These are phyloP conservation scores for Neopestalotiopsis rosae DNA, from an alignment of 2,329 filamentous ascomycete genomes.

Conservation along the genomic window DNA sequence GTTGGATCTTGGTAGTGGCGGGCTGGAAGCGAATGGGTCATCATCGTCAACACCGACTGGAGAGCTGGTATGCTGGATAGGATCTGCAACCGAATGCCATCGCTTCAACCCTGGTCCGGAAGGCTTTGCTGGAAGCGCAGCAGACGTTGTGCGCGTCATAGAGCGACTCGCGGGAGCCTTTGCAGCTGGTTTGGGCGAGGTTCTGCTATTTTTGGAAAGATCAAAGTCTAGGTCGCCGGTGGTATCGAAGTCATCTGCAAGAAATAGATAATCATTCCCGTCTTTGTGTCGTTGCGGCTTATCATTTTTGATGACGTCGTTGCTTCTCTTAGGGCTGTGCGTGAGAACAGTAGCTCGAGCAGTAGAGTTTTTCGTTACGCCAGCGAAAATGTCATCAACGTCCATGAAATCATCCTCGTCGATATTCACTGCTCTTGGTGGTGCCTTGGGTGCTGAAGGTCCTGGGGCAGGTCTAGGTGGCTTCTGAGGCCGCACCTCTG, in stretches of 20 bases:
- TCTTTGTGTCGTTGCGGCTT: constrained; percentile 16
- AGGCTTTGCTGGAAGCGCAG: constrained; percentile 19
- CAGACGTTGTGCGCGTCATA: constrained; percentile 25
- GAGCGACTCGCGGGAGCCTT: constrained; percentile 14
- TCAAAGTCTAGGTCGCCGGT: constrained; percentile 43
- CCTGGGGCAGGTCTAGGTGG: neutral
- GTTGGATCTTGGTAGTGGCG: constrained; percentile 27
- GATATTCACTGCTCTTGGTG: constrained; percentile 24
- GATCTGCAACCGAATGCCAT: constrained; percentile 31
- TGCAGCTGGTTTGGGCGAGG: constrained; percentile 19
- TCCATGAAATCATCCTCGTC: constrained; percentile 17
- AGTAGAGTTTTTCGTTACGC: neutral
- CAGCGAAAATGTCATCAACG: neutral
- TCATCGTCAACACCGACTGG: constrained; percentile 22
- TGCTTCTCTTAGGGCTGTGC: constrained; percentile 19
- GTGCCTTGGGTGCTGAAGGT: neutral
- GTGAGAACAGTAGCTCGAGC: neutral
- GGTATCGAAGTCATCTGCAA: constrained; percentile 49
- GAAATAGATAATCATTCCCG: constrained; percentile 37
- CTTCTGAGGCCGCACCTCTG: constrained; percentile 23
- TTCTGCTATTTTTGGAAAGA: constrained; percentile 26
- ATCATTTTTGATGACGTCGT: constrained; percentile 18
- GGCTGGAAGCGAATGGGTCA: constrained; percentile 26
- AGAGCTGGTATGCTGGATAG: constrained; percentile 36
- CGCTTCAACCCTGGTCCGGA: constrained; percentile 21